Evolutionary conservation across 1,139 yeast species (phyloP).

Genomic region (Hyphopichia khmerensis): DNA sequence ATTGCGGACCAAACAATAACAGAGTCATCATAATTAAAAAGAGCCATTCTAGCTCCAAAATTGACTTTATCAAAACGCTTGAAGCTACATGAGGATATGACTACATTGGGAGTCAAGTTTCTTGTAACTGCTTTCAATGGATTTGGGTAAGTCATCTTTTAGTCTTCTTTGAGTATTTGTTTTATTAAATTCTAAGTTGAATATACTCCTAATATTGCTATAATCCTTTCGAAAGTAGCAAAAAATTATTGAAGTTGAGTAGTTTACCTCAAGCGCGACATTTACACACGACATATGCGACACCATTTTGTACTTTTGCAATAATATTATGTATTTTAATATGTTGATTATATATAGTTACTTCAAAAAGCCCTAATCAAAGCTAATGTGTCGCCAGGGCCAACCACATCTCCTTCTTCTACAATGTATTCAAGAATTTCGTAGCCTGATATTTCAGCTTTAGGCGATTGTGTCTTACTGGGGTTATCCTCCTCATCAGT

Average conservation of each 20-base stretch:
- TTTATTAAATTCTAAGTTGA: too few relatives aligned
- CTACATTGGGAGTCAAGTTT: slow-evolving; percentile 44
- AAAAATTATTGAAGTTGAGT: too few relatives aligned
- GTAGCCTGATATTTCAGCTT: slow-evolving; percentile 5
- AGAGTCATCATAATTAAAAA: slow-evolving; percentile 35
- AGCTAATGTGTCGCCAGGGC: slow-evolving; percentile 22
- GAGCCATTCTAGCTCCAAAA: slow-evolving; percentile 64
- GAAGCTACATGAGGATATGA: slow-evolving; percentile 52
- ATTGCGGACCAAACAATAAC: slow-evolving; percentile 61
- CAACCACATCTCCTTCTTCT: slow-evolving; percentile 32
- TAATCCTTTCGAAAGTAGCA: too few relatives aligned
- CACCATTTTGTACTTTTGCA: neutral
- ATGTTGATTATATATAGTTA: too few relatives aligned
- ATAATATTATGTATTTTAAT: neutral
- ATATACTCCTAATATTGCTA: too few relatives aligned
- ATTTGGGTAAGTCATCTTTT: slow-evolving; percentile 25
- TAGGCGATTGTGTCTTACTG: neutral
- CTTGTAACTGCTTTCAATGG: slow-evolving; percentile 42
- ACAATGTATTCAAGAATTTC: slow-evolving; percentile 23
- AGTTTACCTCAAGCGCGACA: neutral
- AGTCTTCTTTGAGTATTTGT: too few relatives aligned
- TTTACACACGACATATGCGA: neutral
- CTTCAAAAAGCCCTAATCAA: slow-evolving; percentile 7
- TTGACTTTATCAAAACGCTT: slow-evolving; percentile 37
- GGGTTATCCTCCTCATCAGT: slow-evolving; percentile 7